These are phyloP conservation scores for Calocybe cyanea DNA, from an alignment of 768 basidiomycete genomes.

Conservation along the genomic window DNA sequence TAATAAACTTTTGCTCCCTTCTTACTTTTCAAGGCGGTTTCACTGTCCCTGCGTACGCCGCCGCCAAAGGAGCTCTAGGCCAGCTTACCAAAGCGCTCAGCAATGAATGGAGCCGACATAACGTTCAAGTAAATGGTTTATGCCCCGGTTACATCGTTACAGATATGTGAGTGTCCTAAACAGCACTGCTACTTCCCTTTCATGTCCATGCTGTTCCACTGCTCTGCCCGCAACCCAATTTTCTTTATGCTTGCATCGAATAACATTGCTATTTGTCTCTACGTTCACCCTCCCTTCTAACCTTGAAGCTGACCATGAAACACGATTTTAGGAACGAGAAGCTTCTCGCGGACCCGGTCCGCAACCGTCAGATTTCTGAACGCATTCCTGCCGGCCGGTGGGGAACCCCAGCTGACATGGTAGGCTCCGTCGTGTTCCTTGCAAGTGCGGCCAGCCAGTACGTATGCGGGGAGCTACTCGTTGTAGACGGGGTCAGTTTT, in stretches of 20 bases:
- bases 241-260: conserved; percentile 5
- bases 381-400: conserved; percentile 71
- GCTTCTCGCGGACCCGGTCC: conserved; percentile 53
- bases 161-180: conserved; percentile 61
- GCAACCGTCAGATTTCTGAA: conserved; percentile 68
- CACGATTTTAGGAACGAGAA: conserved; percentile 48
- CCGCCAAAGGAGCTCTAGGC: conserved; percentile 85
- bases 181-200: conserved; percentile 9
- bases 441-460: conserved; percentile 68
- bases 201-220: background rate
- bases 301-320: no score
- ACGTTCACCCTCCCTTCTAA: conserved; percentile 1
- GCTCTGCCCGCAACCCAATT: background rate
- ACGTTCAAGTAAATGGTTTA: conserved; percentile 86
- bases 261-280: conserved; percentile 2
- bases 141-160: conserved; percentile 87
- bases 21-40: conserved; percentile 59
- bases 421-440: conserved; percentile 68
- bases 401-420: conserved; percentile 71
- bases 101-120: conserved; percentile 90
- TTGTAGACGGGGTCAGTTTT: conserved; percentile 62
- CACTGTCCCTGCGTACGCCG: conserved; percentile 88
- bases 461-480: conserved; percentile 65
- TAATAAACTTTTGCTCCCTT: conserved; percentile 71
- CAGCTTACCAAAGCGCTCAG: conserved; percentile 86